Evolutionary conservation across 805 yeast species (phyloP), one percentile per base, ranked within the genome.

Genomic region (Clavispora santaluciae): DNA sequence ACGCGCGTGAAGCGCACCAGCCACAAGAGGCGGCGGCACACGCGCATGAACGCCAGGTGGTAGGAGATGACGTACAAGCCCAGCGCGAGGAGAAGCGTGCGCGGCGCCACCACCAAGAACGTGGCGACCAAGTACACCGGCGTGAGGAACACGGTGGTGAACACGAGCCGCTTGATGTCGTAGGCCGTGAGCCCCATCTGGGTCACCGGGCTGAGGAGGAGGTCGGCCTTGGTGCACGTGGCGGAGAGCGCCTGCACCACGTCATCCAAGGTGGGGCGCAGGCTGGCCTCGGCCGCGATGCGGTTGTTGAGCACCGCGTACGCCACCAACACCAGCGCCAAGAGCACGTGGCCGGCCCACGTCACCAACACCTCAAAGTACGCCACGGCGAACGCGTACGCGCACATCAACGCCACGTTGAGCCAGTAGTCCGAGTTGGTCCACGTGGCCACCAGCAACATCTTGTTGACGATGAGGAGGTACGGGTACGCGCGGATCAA

Each of bases 11-110:
- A 54, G 54, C 82, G 75, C 44, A 91, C 81, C 51, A 84, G 81
- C 98, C 98, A 91, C 24, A 90, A 66, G 46, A 91, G 70, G 42
- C 81, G 79, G 54, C 99, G 76, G 1, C 95, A 81, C 8, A 91
- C 89, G 43, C 88, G 72, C 22, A 89, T 80, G 75, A 88, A 87
- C 18, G 86, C 68, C 21, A 96, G 88, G 62, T 93, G 96, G 59
- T 88, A 91, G 1, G 95, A 81, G 42, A 91, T 69, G 5, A 83
- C 61, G 46, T 78, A 78, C 24, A 76, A 38, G 1, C 93, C 91
- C 9, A 72, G 55, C 2, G 75, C 52, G 24, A 88, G 63, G 20
- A 89, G 58, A 35, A 88, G 63, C 12, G 75, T 70, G 43, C 88
- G 75, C 38, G 96, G 95, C 8, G 83, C 73, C 34, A 91, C 64